These are phyloP conservation scores for Penicillium crustosum DNA, from an alignment of 2,329 filamentous ascomycete species.

Conservation along the genomic window DNA sequence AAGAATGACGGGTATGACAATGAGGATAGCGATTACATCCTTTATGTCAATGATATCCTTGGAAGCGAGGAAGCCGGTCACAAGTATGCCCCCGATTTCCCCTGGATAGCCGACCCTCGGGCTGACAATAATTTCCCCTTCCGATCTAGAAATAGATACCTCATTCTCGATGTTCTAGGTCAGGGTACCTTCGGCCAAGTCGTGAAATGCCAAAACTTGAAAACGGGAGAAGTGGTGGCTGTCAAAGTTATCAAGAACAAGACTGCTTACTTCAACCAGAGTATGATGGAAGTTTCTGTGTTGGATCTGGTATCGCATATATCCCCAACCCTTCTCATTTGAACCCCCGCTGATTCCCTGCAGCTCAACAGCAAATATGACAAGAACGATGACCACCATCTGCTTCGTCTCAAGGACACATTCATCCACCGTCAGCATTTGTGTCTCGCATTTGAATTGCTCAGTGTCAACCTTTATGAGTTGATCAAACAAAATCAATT, in stretches of 20 bases:
- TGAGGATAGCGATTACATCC: slow-evolving; percentile 97
- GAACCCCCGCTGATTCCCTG: slow-evolving; percentile 22
- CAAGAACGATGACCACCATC: slow-evolving; percentile 97
- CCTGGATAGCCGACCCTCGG: slow-evolving; percentile 8
- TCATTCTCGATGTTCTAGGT: slow-evolving; percentile 93
- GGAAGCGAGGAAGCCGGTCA: slow-evolving; percentile 97
- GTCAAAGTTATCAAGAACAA: slow-evolving; percentile 99
- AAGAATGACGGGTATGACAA: slow-evolving; percentile 99
- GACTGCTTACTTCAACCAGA: slow-evolving; percentile 99
- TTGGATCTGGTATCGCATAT: slow-evolving; percentile 72
- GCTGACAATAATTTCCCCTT: slow-evolving; percentile 2
- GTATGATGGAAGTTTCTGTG: slow-evolving; percentile 99
- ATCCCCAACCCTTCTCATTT: slow-evolving; percentile 4
- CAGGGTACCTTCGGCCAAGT: slow-evolving; percentile 98
- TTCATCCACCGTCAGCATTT: slow-evolving; percentile 98
- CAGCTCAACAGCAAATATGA: slow-evolving; percentile 97
- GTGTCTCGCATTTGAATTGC: slow-evolving; percentile 90
- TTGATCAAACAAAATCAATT: slow-evolving; percentile 99
- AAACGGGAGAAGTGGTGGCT: slow-evolving; percentile 96
- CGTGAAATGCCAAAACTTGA: slow-evolving; percentile 97
- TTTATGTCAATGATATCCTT: slow-evolving; percentile 98
- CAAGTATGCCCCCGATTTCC: slow-evolving; percentile 62
- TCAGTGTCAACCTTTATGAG: slow-evolving; percentile 97
- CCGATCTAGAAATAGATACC: slow-evolving; percentile 74
- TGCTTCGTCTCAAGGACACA: slow-evolving; percentile 91